These are phyloP conservation scores for Gnomoniopsis sp. DNA, from an alignment of 2,329 filamentous ascomycete genomes.

Conservation along the genomic window DNA sequence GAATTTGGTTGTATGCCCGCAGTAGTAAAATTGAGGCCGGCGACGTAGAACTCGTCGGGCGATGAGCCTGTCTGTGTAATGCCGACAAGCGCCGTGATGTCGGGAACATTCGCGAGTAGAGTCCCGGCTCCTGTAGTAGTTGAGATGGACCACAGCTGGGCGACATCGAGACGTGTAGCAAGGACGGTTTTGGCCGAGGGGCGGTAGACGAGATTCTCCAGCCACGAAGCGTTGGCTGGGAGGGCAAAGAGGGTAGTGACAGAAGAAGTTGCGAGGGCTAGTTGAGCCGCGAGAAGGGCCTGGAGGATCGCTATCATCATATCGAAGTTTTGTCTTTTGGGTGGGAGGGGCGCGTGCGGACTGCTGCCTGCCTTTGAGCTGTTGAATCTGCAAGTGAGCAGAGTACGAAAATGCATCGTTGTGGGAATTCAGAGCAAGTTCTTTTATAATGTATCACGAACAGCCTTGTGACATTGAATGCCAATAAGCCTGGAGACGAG, in stretches of 20 bases:
- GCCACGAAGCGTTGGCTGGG: background rate
- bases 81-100: background rate
- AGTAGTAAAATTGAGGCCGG: background rate
- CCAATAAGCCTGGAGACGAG: no score
- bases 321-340: no score
- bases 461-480: no score
- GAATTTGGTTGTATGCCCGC: slow-evolving; percentile 1
- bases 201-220: slow-evolving; percentile 6
- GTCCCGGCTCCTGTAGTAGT: background rate
- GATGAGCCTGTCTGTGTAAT: background rate
- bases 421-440: no score
- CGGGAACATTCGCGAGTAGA: background rate
- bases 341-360: no score
- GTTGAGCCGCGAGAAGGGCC: no score
- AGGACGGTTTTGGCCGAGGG: background rate
- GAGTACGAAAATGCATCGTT: no score
- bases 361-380: no score
- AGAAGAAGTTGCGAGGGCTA: background rate
- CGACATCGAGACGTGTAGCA: slow-evolving; percentile 4
- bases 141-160: slow-evolving; percentile 2
- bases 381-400: no score
- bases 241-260: slow-evolving; percentile 5
- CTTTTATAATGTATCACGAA: no score
- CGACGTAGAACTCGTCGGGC: background rate
- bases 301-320: no score